Evolutionary conservation across 257 asterid genomes (phyloP).

Genomic region (Parsonsia alboflavescens): DNA sequence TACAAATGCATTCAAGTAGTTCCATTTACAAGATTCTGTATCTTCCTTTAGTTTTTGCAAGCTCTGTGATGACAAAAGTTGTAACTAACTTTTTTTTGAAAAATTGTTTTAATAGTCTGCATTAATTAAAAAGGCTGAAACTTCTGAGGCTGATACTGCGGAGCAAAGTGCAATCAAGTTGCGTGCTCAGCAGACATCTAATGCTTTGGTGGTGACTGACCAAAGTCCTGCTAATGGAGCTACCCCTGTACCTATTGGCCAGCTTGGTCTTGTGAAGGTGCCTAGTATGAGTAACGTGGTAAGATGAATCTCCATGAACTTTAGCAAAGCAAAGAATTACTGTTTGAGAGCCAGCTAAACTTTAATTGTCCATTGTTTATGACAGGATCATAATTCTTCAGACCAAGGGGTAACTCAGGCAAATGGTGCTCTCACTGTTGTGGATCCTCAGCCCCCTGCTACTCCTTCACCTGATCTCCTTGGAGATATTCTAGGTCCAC

Average conservation of each 20-base stretch:
- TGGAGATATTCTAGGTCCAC: conserved; percentile 80
- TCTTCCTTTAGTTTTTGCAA: conserved; percentile 3
- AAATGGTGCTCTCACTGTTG: conserved; percentile 69
- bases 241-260: conserved; percentile 53
- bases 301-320: conserved; percentile 32
- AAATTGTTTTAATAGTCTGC: conserved; percentile 49
- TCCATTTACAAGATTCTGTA: neutral
- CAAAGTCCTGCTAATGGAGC: conserved; percentile 72
- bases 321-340: conserved; percentile 7
- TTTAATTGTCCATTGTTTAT: conserved; percentile 7
- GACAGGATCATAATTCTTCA: conserved; percentile 50
- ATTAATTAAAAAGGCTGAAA: conserved; percentile 78
- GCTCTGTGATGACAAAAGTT: conserved; percentile 1
- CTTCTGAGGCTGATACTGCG: conserved; percentile 87
- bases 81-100: neutral
- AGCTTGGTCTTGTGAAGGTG: conserved; percentile 79
- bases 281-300: conserved; percentile 57
- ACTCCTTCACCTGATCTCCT: conserved; percentile 72
- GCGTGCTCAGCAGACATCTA: conserved; percentile 83
- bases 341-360: conserved; percentile 17
- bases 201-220: conserved; percentile 75
- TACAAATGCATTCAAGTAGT: neutral
- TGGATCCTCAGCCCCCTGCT: conserved; percentile 70
- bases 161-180: conserved; percentile 93
- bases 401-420: conserved; percentile 47